Evolutionary conservation across 257 asterid species (phyloP), one percentile per base, ranked within the genome.

Genomic region (Solanum dulcamara): DNA sequence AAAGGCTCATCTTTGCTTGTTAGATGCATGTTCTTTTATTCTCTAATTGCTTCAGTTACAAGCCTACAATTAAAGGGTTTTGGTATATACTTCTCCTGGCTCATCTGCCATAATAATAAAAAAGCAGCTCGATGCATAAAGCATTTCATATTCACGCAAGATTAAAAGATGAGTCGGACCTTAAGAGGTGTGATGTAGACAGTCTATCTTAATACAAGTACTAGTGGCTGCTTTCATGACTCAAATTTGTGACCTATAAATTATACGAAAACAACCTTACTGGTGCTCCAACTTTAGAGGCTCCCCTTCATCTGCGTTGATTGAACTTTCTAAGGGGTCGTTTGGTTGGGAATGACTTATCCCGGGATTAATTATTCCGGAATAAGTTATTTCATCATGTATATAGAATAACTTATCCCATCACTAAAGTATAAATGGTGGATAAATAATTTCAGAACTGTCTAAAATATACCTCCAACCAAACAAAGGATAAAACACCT

Each of bases 11-110:
- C 30, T 68, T 35, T 35, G 48, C 79, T 35, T 35, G 28, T 66
- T 35, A 68, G 77, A 68, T 35, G 79, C 79, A 35, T 68, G 79
- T 68, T 68, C 79, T 33, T 67, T 67, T 67, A 67, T 67, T 67
- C 77, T 33, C 8, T 33, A 68, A 35, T 35, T 68, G 48, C 79
- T 68, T 68, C 48, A 68, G 7, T 17, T 35, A 2, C 28, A 35
- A 68, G 48, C 79, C 28, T 9, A 35, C 48, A 33, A 35, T 33
- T 68, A 35, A 35, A 68, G 26, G 79, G 26, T 35, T 68, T 68
- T 68, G 79, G 44, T 33, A 8, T 33, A 68, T 68, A 33, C 28
- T 33, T 68, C 24, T 15, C 46, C 15, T 0, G 0, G 26, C 26
- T 4, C 7, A 17, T 67, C 4, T 67, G 13, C 13, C 24, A 32